These are phyloP conservation scores for Kwoniella shandongensis DNA, from an alignment of 768 basidiomycete genomes.

Conservation along the genomic window DNA sequence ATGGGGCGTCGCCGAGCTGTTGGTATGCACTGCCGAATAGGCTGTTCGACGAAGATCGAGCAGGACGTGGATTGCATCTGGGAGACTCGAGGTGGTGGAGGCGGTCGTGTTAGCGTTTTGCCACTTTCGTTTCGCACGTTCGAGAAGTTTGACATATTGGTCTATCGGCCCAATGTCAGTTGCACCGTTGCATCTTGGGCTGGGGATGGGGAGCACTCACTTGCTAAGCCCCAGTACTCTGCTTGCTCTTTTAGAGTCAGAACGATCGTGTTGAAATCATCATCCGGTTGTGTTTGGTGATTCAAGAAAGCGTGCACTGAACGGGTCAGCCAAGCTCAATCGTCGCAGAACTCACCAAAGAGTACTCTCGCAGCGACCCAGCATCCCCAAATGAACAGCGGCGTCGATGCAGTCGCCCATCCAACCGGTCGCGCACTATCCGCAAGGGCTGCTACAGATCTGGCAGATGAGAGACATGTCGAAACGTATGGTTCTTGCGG, in stretches of 20 bases:
- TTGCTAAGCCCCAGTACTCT: constrained; percentile 45
- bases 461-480: constrained; percentile 38
- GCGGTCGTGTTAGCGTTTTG: constrained; percentile 23
- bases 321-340: not conserved
- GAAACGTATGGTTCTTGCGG: constrained; percentile 46
- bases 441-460: constrained; percentile 32
- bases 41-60: constrained; percentile 50
- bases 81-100: constrained; percentile 27
- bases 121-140: constrained; percentile 49
- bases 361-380: constrained; percentile 51
- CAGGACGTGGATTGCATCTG: constrained; percentile 50
- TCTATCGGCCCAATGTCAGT: constrained; percentile 22
- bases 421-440: constrained; percentile 23
- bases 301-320: constrained; percentile 45
- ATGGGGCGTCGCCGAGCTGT: constrained; percentile 45
- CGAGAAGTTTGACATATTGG: constrained; percentile 48
- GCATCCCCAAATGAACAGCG: constrained; percentile 50
- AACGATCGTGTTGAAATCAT: constrained; percentile 44
- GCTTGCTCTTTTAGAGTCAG: constrained; percentile 37
- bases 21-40: constrained; percentile 40
- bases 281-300: constrained; percentile 37
- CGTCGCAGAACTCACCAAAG: constrained; percentile 33
- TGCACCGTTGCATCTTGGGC: not conserved
- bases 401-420: constrained; percentile 33
- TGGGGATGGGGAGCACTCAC: constrained; percentile 25